Percentiles rank a stretch among this genome's conserved stretches.
phyloP scores from a whole-genome alignment of 106 monocot genomes.

The Chionographis japonica region DNA sequence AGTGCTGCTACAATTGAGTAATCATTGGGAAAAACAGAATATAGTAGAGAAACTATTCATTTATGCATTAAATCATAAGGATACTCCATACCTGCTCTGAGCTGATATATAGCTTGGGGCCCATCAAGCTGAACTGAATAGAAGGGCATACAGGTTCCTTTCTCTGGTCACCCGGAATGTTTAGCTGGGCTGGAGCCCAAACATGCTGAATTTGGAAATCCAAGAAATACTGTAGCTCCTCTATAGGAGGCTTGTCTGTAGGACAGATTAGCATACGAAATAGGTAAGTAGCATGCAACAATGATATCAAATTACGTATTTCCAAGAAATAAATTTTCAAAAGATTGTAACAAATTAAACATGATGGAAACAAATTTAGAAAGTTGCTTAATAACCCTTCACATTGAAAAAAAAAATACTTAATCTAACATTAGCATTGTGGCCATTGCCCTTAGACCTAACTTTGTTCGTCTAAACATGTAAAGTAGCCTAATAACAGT shows the following conservation, averaged over 20 bases:
- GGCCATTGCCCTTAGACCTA: too few species aligned
- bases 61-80: background rate
- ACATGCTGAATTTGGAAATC: slow-evolving; percentile 63
- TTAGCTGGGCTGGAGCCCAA: slow-evolving; percentile 60
- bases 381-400: too few species aligned
- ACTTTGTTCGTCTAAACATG: too few species aligned
- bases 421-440: too few species aligned
- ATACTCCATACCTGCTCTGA: slow-evolving; percentile 62
- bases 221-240: slow-evolving; percentile 76
- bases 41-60: too few species aligned
- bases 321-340: too few species aligned
- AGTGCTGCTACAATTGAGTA: too few species aligned
- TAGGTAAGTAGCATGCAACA: background rate
- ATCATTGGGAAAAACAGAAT: too few species aligned
- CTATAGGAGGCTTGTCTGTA: slow-evolving; percentile 72
- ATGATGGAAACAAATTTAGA: too few species aligned
- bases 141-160: slow-evolving; percentile 79
- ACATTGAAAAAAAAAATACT: too few species aligned
- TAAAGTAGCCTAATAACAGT: too few species aligned
- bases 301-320: background rate
- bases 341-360: too few species aligned
- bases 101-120: slow-evolving; percentile 71
- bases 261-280: background rate
- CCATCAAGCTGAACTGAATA: slow-evolving; percentile 76
- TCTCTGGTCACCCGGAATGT: slow-evolving; percentile 52